Evolutionary conservation across 306 rosid genomes (phyloP).

Genomic region (Inga oerstediana): DNA sequence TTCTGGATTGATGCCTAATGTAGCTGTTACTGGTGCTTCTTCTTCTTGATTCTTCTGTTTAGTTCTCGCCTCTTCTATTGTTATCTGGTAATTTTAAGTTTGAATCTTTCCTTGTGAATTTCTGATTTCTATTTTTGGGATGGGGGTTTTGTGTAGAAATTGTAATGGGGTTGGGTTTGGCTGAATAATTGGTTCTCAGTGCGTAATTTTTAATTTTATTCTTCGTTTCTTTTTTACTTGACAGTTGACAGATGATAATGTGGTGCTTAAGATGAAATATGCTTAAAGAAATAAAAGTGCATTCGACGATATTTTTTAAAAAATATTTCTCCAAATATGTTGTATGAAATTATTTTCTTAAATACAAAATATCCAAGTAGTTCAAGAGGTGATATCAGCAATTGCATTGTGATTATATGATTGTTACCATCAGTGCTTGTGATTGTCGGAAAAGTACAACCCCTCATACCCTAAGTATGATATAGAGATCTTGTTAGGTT

Average conservation of each 20-base stretch:
- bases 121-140: neutral
- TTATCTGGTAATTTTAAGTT: neutral
- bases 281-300: neutral
- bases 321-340: neutral
- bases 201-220: neutral
- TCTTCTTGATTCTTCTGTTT: neutral
- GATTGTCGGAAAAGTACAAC: too few relatives aligned
- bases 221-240: neutral
- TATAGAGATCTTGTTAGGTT: neutral
- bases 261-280: neutral
- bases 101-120: neutral
- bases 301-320: neutral
- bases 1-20: constrained; percentile 12
- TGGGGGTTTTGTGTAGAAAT: neutral
- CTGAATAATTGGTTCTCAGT: neutral
- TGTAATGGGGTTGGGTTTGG: neutral
- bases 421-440: too few relatives aligned
- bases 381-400: neutral
- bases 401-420: neutral
- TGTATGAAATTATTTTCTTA: neutral
- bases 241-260: neutral
- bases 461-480: too few relatives aligned
- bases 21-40: constrained; percentile 1
- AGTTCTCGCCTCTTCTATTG: neutral
- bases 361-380: neutral